Evolutionary conservation across 768 basidiomycete species (phyloP), one percentile per base, ranked within the genome.

Genomic region (Pulveroboletus frians): DNA sequence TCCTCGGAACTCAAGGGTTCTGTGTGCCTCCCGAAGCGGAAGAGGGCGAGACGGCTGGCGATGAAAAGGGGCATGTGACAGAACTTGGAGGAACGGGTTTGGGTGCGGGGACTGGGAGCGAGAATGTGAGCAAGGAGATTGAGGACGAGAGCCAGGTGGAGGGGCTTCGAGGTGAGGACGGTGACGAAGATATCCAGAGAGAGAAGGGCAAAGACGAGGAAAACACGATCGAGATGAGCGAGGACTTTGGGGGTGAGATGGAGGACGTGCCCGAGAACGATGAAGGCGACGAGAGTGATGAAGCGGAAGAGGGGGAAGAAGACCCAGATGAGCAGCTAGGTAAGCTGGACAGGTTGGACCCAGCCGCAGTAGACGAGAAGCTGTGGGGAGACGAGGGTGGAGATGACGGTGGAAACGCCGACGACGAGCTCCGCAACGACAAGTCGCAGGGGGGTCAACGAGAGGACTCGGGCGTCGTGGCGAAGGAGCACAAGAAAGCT

Each of bases 131-230:
- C 73, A 86, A 92, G 59, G 89, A 97, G 62, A 93, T 98, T 46
- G 85, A 94, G 61, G 93, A 97, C 49, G 93, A 98, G 69, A 87
- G 88, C 59, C 95, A 99, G 59, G 88, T 98, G 7, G 96, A 99
- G 60, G 96, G 96, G 0, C 73, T 98, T 20, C 79, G 84, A 63
- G 87, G 80, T 13, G 84, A 89, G 17, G 73, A 77, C 10, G 68
- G 66, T 14, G 52, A 55, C 9, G 67, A 23, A 1, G 55, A 56
- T 15, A 29, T 26, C 7, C 46, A 57, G 37, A 68, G 78, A 15
- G 76, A 79, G 20, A 66, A 71, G 13, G 60, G 59, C 9, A 69
- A 75, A 21, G 81, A 83, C 47, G 78, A 85, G 35, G 79, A 83
- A 35, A 83, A 91, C 47, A 88, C 90, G 3, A 79, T 97, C 39